Base-by-base conservation (phyloP, 805 yeast species). In the Myxozyma geophila region DNA sequence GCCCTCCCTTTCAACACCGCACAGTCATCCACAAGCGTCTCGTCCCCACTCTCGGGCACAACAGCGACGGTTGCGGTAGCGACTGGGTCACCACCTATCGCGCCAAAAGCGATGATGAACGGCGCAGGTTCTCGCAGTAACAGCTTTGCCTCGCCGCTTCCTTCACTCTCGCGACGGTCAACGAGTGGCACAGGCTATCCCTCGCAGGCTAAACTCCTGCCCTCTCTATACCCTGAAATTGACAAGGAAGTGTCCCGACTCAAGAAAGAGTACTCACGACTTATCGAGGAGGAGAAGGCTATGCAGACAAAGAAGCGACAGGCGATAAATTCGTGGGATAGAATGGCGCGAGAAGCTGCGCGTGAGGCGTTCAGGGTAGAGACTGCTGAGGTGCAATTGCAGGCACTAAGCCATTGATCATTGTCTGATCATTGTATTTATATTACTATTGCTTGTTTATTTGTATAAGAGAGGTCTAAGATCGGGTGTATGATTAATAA, bases 51-150 rank as follows among this genome's bases (percentile, higher is more conserved):
- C 35, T 17, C 64, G 19, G 7, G 57, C 5, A 3, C 17, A 10
- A 12, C 28, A 33, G 15, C 56, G 2, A 28, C 60, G 21, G 21
- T 21, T 12, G 59, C 55, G 15, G 28, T 54, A 9, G 37, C 52
- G 19, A 12, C 61, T 6, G 54, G 50, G 15, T 35, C 60, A 33
- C 65, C 65, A 12, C 68, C 68, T 9, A 46, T 52, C 44, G 68
- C 63, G 19, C 68, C 68, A 8, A 64, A 62, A 21, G 65, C 68
- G 7, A 64, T 64, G 68, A 60, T 64, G 39, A 40, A 48, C 36
- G 49, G 59, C 43, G 41, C 36, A 17, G 9, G 46, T 10, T 49
- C 63, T 10, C 64, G 58, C 12, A 33, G 44, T 7, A 28, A n/a
- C 40, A 51, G 58, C 41, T 43, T 40, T 33, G 21, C 41, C 33